Evolutionary conservation across 768 basidiomycete genomes (phyloP).

Genomic region (Boletus coccyginus): DNA sequence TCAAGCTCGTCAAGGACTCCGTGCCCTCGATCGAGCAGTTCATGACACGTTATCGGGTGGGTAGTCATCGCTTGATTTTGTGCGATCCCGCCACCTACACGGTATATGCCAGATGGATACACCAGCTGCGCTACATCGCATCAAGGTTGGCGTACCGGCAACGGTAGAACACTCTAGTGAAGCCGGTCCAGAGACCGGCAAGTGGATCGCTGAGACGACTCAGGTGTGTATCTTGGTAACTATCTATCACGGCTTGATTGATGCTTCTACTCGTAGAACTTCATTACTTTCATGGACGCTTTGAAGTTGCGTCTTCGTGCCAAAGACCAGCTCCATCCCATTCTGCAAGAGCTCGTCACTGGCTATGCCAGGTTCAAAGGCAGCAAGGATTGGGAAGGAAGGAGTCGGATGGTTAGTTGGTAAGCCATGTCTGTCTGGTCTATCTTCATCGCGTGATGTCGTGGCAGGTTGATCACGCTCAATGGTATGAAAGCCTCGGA

Average conservation of each 20-base stretch:
- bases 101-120: conserved; percentile 72
- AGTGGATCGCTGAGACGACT: conserved; percentile 98
- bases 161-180: conserved; percentile 95
- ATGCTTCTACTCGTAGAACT: conserved; percentile 54
- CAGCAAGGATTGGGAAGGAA: conserved; percentile 94
- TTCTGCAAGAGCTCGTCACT: conserved; percentile 92
- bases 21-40: conserved; percentile 86
- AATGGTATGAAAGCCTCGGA: conserved; percentile 98
- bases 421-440: conserved; percentile 34
- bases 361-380: conserved; percentile 93
- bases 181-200: conserved; percentile 88
- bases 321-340: conserved; percentile 94
- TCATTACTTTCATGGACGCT: conserved; percentile 99
- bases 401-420: conserved; percentile 90
- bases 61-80: conserved; percentile 18
- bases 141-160: conserved; percentile 92
- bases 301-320: conserved; percentile 90
- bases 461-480: conserved; percentile 83
- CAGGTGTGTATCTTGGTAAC: conserved; percentile 50
- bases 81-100: not conserved
- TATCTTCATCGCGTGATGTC: not conserved
- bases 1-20: conserved; percentile 90
- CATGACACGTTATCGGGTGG: conserved; percentile 82
- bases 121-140: conserved; percentile 86
- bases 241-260: not conserved